phyloP scores from a whole-genome alignment of 805 yeast genomes.

The Monosporozyma unispora region DNA sequence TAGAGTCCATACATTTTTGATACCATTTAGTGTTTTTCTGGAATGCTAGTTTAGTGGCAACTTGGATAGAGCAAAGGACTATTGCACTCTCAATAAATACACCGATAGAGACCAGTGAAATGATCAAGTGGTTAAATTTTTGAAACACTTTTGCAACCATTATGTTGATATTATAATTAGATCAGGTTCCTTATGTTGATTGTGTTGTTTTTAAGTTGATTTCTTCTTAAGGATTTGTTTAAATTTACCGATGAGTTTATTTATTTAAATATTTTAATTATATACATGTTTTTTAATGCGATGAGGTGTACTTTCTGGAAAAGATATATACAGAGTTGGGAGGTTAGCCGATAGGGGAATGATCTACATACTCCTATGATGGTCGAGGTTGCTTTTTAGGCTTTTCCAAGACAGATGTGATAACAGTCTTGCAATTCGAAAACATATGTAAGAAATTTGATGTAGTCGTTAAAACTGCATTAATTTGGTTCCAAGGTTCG shows the following conservation, averaged over 20 bases:
- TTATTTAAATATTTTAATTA: background rate
- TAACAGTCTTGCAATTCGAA: background rate
- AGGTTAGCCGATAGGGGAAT: background rate
- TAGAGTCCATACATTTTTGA: slow-evolving; percentile 39
- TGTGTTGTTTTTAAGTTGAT: background rate
- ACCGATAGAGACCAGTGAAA: slow-evolving; percentile 11
- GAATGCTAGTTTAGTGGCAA: slow-evolving; percentile 24
- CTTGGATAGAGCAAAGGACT: slow-evolving; percentile 41
- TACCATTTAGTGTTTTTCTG: slow-evolving; percentile 25
- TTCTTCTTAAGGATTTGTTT: background rate
- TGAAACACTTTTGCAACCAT: background rate
- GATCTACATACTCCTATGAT: background rate
- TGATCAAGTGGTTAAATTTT: background rate
- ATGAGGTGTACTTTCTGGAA: background rate
- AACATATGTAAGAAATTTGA: slow-evolving; percentile 1
- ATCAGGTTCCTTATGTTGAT: background rate
- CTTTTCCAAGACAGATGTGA: background rate
- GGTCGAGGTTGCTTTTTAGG: background rate
- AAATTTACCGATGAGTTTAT: background rate
- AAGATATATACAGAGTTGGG: background rate
- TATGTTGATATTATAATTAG: background rate
- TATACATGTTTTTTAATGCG: background rate
- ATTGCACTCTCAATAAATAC: slow-evolving; percentile 32
- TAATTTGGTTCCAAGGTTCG: slow-evolving; percentile 24
- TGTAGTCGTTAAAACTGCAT: slow-evolving; percentile 9